Conservation (phyloP, 352 stramenopile genomes). For the Thalassiosira livingstoniorum region DNA sequence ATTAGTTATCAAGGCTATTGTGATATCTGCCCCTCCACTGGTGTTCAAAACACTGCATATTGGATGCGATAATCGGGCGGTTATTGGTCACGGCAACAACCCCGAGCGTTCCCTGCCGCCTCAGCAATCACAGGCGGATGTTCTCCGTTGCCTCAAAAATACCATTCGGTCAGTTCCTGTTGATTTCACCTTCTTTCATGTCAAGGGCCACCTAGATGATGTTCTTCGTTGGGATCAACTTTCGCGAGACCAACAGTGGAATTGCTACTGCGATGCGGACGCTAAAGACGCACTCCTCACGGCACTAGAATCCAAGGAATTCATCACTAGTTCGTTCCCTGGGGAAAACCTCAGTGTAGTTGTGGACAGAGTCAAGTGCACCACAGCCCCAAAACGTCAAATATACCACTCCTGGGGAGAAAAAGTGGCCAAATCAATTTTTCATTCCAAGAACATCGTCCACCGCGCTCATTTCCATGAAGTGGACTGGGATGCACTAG, state of each 20-base stretch:
- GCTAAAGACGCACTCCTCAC: background rate
- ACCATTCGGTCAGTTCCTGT: background rate
- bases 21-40: background rate
- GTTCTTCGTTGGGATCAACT: background rate
- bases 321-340: background rate
- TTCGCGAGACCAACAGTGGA: background rate
- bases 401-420: background rate
- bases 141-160: background rate
- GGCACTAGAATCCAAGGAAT: background rate
- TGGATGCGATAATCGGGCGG: constrained; percentile 11
- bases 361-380: background rate
- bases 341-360: background rate
- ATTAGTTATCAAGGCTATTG: background rate
- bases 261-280: background rate
- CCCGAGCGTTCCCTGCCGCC: background rate
- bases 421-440: background rate
- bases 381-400: background rate
- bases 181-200: constrained; percentile 5
- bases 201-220: background rate
- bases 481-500: background rate
- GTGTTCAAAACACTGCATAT: background rate
- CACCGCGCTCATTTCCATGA: background rate
- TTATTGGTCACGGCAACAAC: constrained; percentile 7
- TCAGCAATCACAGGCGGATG: background rate
- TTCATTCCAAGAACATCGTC: background rate